Percentiles rank a stretch among this genome's conserved stretches.
phyloP scores from a whole-genome alignment of 108 stramenopile genomes.

The Cyclotella distinguenda region DNA sequence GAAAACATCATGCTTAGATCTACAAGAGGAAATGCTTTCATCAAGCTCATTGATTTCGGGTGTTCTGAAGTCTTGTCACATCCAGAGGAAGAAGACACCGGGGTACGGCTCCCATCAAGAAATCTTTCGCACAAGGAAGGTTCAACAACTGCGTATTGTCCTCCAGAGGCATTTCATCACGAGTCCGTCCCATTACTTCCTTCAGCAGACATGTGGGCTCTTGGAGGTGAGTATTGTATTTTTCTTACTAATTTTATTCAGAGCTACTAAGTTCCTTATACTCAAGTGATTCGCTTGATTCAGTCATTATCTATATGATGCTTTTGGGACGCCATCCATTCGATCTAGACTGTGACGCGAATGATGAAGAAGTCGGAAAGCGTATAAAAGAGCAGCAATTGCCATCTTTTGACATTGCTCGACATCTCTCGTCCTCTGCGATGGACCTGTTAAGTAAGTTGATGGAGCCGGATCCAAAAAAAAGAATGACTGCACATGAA shows the following conservation, averaged over 20 bases:
- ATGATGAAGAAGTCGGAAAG: constrained; percentile 45
- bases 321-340: constrained; percentile 58
- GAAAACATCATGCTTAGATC: constrained; percentile 54
- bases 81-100: constrained; percentile 17
- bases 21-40: constrained; percentile 32
- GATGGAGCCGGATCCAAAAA: constrained; percentile 55
- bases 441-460: constrained; percentile 53
- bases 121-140: constrained; percentile 29
- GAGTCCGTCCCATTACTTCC: constrained; percentile 20
- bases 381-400: constrained; percentile 44
- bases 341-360: constrained; percentile 48
- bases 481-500: constrained; percentile 58
- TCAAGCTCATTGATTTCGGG: constrained; percentile 58
- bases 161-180: constrained; percentile 46
- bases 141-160: constrained; percentile 51
- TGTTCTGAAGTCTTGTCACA: constrained; percentile 41
- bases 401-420: constrained; percentile 26
- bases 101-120: constrained; percentile 19
- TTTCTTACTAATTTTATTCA: not conserved
- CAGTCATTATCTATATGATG: constrained; percentile 64
- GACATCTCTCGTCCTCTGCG: constrained; percentile 59
- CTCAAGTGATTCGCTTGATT: not conserved
- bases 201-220: constrained; percentile 47
- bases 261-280: not conserved
- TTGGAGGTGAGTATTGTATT: constrained; percentile 44